Evolutionary conservation across 768 basidiomycete species (phyloP).

Genomic region (Lactifluus subvellereus): DNA sequence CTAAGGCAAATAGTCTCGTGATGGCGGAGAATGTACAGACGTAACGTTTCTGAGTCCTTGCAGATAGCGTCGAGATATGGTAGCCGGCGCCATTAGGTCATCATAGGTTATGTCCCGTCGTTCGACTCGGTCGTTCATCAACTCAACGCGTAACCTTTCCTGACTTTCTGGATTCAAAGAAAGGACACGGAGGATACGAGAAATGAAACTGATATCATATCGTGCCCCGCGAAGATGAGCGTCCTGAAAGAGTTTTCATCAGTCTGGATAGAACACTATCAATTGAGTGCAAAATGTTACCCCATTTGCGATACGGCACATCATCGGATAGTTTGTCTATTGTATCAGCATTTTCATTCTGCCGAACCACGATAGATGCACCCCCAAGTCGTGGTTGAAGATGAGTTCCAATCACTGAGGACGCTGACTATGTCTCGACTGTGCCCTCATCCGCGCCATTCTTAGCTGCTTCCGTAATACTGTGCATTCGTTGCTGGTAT

Average conservation of each 20-base stretch:
- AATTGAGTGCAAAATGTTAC: conserved; percentile 11
- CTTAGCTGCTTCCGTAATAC: background rate
- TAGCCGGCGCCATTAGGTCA: conserved; percentile 30
- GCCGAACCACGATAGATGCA: conserved; percentile 22
- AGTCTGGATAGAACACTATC: background rate
- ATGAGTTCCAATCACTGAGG: conserved; percentile 5
- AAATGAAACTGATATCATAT: conserved; percentile 24
- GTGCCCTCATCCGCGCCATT: background rate
- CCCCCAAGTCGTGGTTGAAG: background rate
- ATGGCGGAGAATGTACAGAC: conserved; percentile 18
- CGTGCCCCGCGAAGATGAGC: conserved; percentile 25
- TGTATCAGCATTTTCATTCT: conserved; percentile 22
- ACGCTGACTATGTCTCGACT: conserved; percentile 19
- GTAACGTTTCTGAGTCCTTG: conserved; percentile 29
- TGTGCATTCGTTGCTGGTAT: background rate
- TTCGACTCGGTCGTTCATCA: conserved; percentile 16
- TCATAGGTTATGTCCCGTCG: conserved; percentile 30
- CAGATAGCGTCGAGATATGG: conserved; percentile 37
- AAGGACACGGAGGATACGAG: conserved; percentile 25
- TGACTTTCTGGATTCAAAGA: conserved; percentile 21
- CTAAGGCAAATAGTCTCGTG: background rate
- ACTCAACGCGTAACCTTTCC: conserved; percentile 19
- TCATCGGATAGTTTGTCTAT: conserved; percentile 28
- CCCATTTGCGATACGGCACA: conserved; percentile 30
- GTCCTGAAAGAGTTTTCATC: conserved; percentile 11